A percentile compares a stretch with the other conserved stretches of the same genome.
Evolutionary conservation across 768 basidiomycete genomes (phyloP).

Genomic region (Cystofilobasidium capitatum): DNA sequence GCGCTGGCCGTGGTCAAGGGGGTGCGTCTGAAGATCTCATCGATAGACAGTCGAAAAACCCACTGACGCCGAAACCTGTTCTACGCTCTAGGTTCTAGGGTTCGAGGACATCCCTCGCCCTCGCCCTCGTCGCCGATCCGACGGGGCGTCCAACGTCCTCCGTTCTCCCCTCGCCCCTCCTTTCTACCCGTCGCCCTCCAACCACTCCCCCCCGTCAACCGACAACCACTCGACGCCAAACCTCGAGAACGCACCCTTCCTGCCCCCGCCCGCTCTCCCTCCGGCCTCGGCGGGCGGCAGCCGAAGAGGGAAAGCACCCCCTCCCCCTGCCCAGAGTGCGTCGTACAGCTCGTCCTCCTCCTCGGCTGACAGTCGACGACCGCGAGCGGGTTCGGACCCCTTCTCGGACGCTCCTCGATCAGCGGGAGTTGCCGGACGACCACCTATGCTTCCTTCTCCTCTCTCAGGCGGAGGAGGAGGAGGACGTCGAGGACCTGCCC

Average conservation of each 20-base stretch:
- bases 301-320: conserved; percentile 20
- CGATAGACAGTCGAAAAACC: neutral
- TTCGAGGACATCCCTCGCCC: conserved; percentile 23
- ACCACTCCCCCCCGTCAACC: neutral
- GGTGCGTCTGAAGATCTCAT: conserved; percentile 1
- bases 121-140: conserved; percentile 5
- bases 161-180: neutral
- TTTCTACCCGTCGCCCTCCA: neutral
- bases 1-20: conserved; percentile 26
- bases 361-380: conserved; percentile 1
- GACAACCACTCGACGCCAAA: neutral
- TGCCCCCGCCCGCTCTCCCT: neutral
- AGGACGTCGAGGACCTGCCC: conserved; percentile 7
- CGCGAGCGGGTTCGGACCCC: conserved; percentile 18
- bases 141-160: neutral
- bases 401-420: conserved; percentile 18
- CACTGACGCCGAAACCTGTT: too few relatives aligned
- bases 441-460: too few relatives aligned
- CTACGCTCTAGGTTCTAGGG: conserved; percentile 15
- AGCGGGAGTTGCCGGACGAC: conserved; percentile 2
- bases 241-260: neutral
- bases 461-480: neutral
- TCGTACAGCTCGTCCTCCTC: conserved; percentile 9
- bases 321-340: conserved; percentile 4
- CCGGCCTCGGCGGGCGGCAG: neutral